Base-by-base conservation (phyloP, 306 rosid genomes). In the Urtica urens region DNA sequence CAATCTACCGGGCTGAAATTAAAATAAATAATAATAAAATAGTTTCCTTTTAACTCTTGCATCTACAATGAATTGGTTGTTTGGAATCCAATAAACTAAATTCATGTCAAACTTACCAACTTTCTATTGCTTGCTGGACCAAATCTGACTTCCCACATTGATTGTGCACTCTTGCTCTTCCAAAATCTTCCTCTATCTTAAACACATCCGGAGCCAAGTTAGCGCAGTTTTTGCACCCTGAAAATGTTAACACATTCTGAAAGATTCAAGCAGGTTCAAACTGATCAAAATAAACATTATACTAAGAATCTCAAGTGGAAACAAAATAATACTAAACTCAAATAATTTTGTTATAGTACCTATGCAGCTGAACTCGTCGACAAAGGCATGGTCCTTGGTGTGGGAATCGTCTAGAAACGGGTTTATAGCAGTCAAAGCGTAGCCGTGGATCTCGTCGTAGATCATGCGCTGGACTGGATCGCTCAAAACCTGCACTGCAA, bases 191-290 rank as follows among this genome's bases (percentile, higher is more conserved):
- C 58, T 90, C 99, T 22, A 90, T 90, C 46, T 54, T 68, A 52
- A 85, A 85, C 46, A 85, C 94, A 62, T 71, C 79, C 1, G 87
- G 67, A 31, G 86, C 82, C 5, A 85, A 65, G 39, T 77, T 90
- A 56, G 95, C 87, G 63, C 99, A 90, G 51, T 81, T 90, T 69
- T 82, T 90, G 78, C 99, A 90, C 38, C 99, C 99, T 88, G 75
- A 16, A 56, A 58, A 27, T 58, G n/a, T n/a, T n/a, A n/a, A n/a
- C n/a, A n/a, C n/a, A n/a, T n/a, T n/a, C n/a, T n/a, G n/a, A n/a
- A n/a, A n/a, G n/a, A n/a, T n/a, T n/a, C n/a, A n/a, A 12, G 14
- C 44, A 28, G 6, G 33, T 38, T 12, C 44, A 38, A 12, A 12
- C 16, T 38, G 18, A 38, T 38, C 41, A 10, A 37, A 1, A 37